Evolutionary conservation across 1,284 basidiomycete genomes (phyloP).

Genomic region (Ganoderma boninense): DNA sequence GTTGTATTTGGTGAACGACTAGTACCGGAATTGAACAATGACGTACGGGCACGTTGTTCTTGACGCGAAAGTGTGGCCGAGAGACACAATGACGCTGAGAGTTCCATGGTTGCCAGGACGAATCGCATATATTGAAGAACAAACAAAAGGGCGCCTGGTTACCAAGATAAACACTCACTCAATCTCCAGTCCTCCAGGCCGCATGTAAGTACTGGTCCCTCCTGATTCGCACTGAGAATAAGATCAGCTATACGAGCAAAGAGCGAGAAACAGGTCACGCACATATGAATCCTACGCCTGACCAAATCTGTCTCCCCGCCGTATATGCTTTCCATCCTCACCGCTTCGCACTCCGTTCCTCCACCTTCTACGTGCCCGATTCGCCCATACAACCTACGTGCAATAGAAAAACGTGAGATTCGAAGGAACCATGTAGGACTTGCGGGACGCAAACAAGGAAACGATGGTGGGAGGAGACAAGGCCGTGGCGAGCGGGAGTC

Average conservation of each 20-base stretch:
- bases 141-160: background rate
- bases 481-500: no score
- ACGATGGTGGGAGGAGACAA: background rate
- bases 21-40: background rate
- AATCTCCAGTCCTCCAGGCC: background rate
- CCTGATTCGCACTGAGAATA: background rate
- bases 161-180: background rate
- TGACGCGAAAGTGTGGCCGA: background rate
- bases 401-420: no score
- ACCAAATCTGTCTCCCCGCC: no score
- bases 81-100: background rate
- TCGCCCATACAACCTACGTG: background rate
- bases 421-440: no score
- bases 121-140: background rate
- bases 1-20: background rate
- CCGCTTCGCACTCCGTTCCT: background rate
- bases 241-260: background rate
- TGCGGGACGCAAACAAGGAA: background rate
- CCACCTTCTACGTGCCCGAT: background rate
- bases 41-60: background rate
- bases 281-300: background rate
- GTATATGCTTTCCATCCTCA: background rate
- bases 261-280: background rate
- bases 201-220: background rate
- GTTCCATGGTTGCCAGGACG: background rate